Evolutionary conservation across 495 filamentous ascomycete species (phyloP).

Genomic region (Ramalina peruviana): DNA sequence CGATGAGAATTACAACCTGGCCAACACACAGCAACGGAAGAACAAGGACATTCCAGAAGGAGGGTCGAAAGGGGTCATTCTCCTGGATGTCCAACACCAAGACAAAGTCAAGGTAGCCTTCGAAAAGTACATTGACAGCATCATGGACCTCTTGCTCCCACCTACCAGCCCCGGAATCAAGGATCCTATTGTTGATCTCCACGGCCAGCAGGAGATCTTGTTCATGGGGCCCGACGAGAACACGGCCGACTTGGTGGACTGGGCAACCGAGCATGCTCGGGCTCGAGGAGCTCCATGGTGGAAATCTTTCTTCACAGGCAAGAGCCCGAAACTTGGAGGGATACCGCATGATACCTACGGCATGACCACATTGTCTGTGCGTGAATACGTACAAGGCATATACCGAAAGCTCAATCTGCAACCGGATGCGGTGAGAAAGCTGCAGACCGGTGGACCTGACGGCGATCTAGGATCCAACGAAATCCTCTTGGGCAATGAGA

Average conservation of each 20-base stretch:
- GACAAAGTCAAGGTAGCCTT: slow-evolving; percentile 85
- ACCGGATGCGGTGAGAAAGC: slow-evolving; percentile 66
- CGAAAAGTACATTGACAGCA: slow-evolving; percentile 98
- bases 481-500: slow-evolving; percentile 89
- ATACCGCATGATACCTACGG: slow-evolving; percentile 94
- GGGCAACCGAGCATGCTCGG: slow-evolving; percentile 91
- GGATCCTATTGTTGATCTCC: slow-evolving; percentile 90
- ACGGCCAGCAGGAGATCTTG: slow-evolving; percentile 87
- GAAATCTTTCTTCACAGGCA: slow-evolving; percentile 99
- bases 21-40: slow-evolving; percentile 97
- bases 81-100: slow-evolving; percentile 85
- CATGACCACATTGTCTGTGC: slow-evolving; percentile 95
- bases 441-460: slow-evolving; percentile 96
- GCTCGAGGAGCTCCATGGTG: slow-evolving; percentile 87
- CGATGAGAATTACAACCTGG: slow-evolving; percentile 96
- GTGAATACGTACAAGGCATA: slow-evolving; percentile 89
- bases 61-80: slow-evolving; percentile 93
- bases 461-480: slow-evolving; percentile 96
- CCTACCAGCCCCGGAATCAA: slow-evolving; percentile 92
- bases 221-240: slow-evolving; percentile 99
- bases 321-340: slow-evolving; percentile 87
- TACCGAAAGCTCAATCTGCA: slow-evolving; percentile 90
- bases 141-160: slow-evolving; percentile 83
- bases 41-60: slow-evolving; percentile 99
- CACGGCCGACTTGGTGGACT: slow-evolving; percentile 91